Evolutionary conservation across 73 alveolate species (phyloP).

Genomic region (Loxodes magnus): DNA sequence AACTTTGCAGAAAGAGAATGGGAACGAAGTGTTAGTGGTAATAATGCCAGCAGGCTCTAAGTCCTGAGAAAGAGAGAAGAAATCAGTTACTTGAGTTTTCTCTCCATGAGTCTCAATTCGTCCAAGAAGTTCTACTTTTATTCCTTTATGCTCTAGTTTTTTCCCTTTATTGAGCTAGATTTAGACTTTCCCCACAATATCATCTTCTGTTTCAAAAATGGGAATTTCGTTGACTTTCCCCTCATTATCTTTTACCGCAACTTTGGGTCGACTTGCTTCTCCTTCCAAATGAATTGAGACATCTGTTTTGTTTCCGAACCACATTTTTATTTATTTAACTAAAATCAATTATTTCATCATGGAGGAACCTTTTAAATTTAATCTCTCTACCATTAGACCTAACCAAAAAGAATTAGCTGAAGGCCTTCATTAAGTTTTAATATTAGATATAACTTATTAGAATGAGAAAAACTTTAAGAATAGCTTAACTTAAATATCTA

Average conservation of each 20-base stretch:
- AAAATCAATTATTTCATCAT: too few relatives aligned
- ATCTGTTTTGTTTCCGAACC: not conserved
- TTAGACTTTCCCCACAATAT: constrained; percentile 54
- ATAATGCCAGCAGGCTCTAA: constrained; percentile 72
- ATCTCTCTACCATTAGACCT: too few relatives aligned
- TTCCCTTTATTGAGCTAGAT: constrained; percentile 37
- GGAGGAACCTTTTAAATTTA: too few relatives aligned
- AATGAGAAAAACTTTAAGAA: too few relatives aligned
- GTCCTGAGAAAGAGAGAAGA: constrained; percentile 47
- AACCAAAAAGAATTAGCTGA: too few relatives aligned
- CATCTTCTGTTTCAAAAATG: constrained; percentile 60
- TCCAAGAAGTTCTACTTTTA: constrained; percentile 78
- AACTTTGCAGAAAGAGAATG: constrained; percentile 58
- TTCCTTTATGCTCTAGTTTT: constrained; percentile 74
- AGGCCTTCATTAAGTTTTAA: too few relatives aligned
- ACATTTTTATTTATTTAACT: too few relatives aligned
- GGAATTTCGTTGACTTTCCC: not conserved
- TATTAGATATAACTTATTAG: too few relatives aligned
- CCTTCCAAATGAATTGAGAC: not conserved
- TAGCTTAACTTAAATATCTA: too few relatives aligned
- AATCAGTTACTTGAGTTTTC: constrained; percentile 39
- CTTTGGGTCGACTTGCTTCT: not conserved
- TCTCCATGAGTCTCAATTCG: constrained; percentile 32
- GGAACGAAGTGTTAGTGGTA: constrained; percentile 31
- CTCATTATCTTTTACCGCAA: not conserved